Evolutionary conservation across 2,329 filamentous ascomycete species (phyloP).

Genomic region (Pseudophaeomoniella oleicola): DNA sequence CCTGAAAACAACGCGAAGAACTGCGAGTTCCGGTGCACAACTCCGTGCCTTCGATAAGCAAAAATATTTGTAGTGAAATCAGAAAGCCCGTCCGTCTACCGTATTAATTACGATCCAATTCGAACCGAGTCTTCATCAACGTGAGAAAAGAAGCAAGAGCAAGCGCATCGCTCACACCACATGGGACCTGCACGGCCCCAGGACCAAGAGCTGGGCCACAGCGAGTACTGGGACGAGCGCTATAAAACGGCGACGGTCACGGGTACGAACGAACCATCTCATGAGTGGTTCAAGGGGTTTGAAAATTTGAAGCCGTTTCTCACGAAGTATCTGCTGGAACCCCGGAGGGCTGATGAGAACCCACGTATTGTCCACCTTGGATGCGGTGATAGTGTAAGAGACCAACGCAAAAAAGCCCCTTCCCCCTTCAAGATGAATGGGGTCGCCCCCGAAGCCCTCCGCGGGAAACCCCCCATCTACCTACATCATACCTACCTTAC

Average conservation of each 20-base stretch:
- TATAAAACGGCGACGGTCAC: slow-evolving; percentile 23
- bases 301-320: slow-evolving; percentile 34
- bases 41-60: too few relatives aligned
- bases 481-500: too few relatives aligned
- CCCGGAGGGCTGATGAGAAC: slow-evolving; percentile 14
- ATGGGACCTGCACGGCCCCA: slow-evolving; percentile 5
- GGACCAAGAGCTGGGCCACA: slow-evolving; percentile 21
- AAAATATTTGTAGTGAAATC: too few relatives aligned
- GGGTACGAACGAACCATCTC: slow-evolving; percentile 24
- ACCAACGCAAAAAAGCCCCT: slow-evolving; percentile 27
- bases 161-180: neutral
- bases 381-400: slow-evolving; percentile 42
- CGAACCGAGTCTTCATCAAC: too few relatives aligned
- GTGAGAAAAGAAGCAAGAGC: too few relatives aligned
- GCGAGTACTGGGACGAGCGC: slow-evolving; percentile 37
- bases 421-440: neutral
- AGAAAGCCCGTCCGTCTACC: too few relatives aligned
- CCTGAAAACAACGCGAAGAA: too few relatives aligned
- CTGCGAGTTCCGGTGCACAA: too few relatives aligned
- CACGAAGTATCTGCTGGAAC: slow-evolving; percentile 24
- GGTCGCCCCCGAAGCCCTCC: too few relatives aligned
- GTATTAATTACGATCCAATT: too few relatives aligned
- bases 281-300: slow-evolving; percentile 42
- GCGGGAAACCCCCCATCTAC: too few relatives aligned
- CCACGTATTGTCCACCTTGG: slow-evolving; percentile 41